Conservation (phyloP, 305 asterid species). For the Fraxinus sp. region DNA sequence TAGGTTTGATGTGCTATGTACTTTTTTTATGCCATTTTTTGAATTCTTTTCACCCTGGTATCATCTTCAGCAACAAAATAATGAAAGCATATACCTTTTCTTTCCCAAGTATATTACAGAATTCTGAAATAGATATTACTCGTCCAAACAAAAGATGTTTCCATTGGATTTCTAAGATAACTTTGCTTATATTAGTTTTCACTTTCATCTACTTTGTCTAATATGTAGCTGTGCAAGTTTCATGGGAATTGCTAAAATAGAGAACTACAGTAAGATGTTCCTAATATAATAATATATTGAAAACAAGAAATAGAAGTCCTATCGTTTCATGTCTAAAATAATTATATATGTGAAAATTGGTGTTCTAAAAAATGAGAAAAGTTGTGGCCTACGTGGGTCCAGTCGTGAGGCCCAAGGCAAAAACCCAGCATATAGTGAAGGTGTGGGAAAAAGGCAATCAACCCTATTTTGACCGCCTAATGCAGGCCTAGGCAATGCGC, state of each 20-base stretch:
- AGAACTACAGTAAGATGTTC: not conserved
- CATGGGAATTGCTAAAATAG: not conserved
- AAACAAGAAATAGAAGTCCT: not conserved
- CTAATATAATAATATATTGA: not conserved
- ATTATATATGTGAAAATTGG: not conserved
- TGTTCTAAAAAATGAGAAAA: not conserved
- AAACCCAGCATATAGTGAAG: not conserved
- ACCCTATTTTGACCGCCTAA: not conserved
- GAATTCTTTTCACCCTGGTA: not conserved
- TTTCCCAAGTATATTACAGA: constrained; percentile 3
- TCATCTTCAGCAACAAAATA: not conserved
- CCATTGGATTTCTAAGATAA: not conserved
- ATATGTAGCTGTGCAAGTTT: not conserved
- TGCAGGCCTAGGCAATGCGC: not conserved
- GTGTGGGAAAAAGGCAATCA: not conserved
- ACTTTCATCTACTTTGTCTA: not conserved
- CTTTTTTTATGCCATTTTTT: not conserved
- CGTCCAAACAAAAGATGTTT: not conserved
- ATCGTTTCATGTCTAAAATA: not conserved
- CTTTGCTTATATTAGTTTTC: not conserved
- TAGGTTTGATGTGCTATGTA: constrained; percentile 32
- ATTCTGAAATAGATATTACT: not conserved
- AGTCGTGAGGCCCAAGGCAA: not conserved
- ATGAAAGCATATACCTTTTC: constrained; percentile 14
- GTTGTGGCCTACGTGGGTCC: not conserved